Base-by-base conservation (phyloP, 208 protist species). In the Trypanosoma congolense region DNA sequence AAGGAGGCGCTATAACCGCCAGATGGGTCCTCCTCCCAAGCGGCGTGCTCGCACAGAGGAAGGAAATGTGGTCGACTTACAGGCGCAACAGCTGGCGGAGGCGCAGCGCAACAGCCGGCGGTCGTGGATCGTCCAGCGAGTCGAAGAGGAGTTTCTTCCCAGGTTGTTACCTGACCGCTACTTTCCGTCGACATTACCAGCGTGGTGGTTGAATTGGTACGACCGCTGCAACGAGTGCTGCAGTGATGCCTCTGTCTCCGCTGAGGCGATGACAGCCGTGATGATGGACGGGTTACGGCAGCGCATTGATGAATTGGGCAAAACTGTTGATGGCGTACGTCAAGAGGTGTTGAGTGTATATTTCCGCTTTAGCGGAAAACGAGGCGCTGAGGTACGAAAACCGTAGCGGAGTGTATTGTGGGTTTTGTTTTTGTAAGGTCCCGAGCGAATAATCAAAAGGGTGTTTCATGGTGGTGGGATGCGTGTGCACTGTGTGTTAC, bases 141-240 rank as follows among this genome's bases (percentile, higher is more conserved):
- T 71, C 0, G 65, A 63, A 30, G 29, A 28, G 14, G 46, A 71
- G 16, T 63, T 46, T 36, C 45, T 71, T 19, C 49, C 55, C 16
- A 22, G n/a, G 0, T 28, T 63, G 12, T 40, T 71, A 26, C 65
- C 65, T 12, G 65, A 71, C 22, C 3, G n/a, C 21, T 59, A 71
- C 40, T 71, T 48, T 41, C 65, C 65, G 9, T 24, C 48, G 14
- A 41, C 10, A 12, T 65, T 71, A 56, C 65, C 65, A 22, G 21
- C 35, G 8, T 71, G 65, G 65, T 71, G 65, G 65, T 55, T 64
- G 16, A 30, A 65, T 28, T 71, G 47, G 50, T 71, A 59, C 29
- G 33, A 16, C 10, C 12, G 12, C 0, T 71, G 65, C 42, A 60
- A 19, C 31, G 31, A 18, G 18, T 61, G 56, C 47, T 71, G 65